Evolutionary conservation across 208 protist genomes (phyloP), one percentile per base, ranked within the genome.

Genomic region (Wallacemonas collosoma): DNA sequence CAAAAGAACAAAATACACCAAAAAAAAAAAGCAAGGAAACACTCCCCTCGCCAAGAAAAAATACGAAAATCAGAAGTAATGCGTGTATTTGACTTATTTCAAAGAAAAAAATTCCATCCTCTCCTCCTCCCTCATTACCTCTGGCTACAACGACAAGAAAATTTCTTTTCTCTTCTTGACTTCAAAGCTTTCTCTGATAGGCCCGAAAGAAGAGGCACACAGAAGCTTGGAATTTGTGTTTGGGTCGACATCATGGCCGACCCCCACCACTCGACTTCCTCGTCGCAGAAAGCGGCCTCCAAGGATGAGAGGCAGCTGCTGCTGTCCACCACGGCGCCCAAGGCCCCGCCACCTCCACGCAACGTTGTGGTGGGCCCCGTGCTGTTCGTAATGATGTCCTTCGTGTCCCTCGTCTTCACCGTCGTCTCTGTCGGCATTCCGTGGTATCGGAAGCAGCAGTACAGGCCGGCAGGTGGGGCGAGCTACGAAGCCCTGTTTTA

Each of bases 391-490:
- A 1, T 78, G 43, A 71, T 89, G 47, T 72, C 79, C 41, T 66
- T 82, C 17, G 45, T 86, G 41, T 68, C 66, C 6, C 68, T 89
- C 17, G 79, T 90, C 54, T 81, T 91, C 41, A 80, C 81, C 15
- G 71, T 79, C 15, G 75, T 88, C 17, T 85, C 85, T 38, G 68
- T 94, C 9, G 80, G 79, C 41, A 68, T 87, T 44, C 86, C 89
- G 65, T 94, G 86, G 85, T 90, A 83, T 58, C 81, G 77, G 54
- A 76, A 75, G 74, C 81, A 81, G 77, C 89, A 94, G 73, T 89
- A 90, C 76, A 62, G 67, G 65, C 66, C 75, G 43, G 62, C 62
- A 40, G 80, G 67, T 2, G 73, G 75, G 44, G 56, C 69, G 36
- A 79, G 76, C 39, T 70, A 61, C 11, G 67, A 80, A 40, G 63